Evolutionary conservation across 805 yeast genomes (phyloP), one percentile per base, ranked within the genome.

Genomic region (Yarrowia yakushimensis): DNA sequence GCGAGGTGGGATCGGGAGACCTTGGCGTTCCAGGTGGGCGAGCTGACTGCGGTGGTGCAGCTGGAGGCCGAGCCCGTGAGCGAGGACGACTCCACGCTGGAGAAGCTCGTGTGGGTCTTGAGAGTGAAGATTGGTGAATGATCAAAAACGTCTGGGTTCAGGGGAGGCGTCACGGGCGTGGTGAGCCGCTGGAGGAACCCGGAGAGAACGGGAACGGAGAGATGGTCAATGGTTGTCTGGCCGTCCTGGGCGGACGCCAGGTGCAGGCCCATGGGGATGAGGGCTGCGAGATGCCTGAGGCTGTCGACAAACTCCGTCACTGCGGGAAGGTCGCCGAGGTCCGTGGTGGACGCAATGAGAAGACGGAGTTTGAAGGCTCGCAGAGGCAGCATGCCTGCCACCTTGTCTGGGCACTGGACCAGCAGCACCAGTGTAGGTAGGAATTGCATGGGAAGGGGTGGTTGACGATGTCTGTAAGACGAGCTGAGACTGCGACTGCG

Each of bases 381-480:
- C 33, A 52, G 42, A 3, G 59, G 59, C 17, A 52, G 42, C 37
- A 25, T 36, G 18, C 59, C 34, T 17, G n/a, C 59, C 42, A 52
- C 33, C 22, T 52, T 52, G 59, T 52, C 59, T 12, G 59, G 59
- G 59, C 59, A 52, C 28, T 36, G 59, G n/a, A 33, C 43, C 59
- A 52, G 43, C 42, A 52, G 59, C 12, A 27, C 25, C 9, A 52
- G 59, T 2, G 59, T 52, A 7, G 61, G 61, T 18, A 41, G 50
- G 37, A 39, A 55, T 17, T 39, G 15, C 52, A 55, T 39, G 34
- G 34, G 15, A 25, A 18, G 45, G 13, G 11, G 2, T 22, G 27
- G 27, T n/a, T n/a, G n/a, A n/a, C n/a, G n/a, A n/a, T n/a, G 31
- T 30, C 31, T 30, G 7, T 30, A 30, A 3, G 34, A 31, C 17